Evolutionary conservation across 2,329 filamentous ascomycete genomes (phyloP).

Genomic region (Gnomoniopsis sp.): DNA sequence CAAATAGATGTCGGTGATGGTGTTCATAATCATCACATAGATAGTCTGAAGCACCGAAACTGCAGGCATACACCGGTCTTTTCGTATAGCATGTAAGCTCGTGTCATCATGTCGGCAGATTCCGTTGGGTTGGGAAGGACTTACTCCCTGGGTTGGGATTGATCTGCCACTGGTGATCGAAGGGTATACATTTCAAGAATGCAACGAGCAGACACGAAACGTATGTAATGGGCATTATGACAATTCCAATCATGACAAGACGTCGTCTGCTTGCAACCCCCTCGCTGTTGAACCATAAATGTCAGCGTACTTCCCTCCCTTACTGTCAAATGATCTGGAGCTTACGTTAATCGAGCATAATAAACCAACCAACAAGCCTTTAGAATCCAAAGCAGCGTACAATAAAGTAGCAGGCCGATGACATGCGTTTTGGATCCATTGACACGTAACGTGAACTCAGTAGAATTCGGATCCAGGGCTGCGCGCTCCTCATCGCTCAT

Average conservation of each 20-base stretch:
- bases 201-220: conserved; percentile 41
- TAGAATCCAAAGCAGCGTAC: conserved; percentile 46
- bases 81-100: not conserved
- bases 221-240: conserved; percentile 39
- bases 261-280: conserved; percentile 36
- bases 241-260: conserved; percentile 37
- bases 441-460: conserved; percentile 40
- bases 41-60: conserved; percentile 43
- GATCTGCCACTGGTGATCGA: conserved; percentile 47
- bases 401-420: conserved; percentile 49
- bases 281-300: conserved; percentile 25
- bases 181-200: conserved; percentile 40
- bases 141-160: conserved; percentile 45
- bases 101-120: not conserved
- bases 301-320: not conserved
- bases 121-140: conserved; percentile 19
- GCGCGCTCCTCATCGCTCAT: conserved; percentile 46
- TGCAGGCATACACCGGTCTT: conserved; percentile 40
- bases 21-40: conserved; percentile 44
- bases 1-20: conserved; percentile 45
- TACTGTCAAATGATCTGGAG: too few species aligned
- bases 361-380: conserved; percentile 51
- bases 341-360: conserved; percentile 47
- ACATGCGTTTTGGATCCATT: conserved; percentile 52
- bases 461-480: conserved; percentile 34